Percentiles rank a stretch among this genome's conserved stretches.
These are phyloP conservation scores for Ambispora gerdemannii DNA, from an alignment of 192 early-diverging fungal species.

Conservation along the genomic window DNA sequence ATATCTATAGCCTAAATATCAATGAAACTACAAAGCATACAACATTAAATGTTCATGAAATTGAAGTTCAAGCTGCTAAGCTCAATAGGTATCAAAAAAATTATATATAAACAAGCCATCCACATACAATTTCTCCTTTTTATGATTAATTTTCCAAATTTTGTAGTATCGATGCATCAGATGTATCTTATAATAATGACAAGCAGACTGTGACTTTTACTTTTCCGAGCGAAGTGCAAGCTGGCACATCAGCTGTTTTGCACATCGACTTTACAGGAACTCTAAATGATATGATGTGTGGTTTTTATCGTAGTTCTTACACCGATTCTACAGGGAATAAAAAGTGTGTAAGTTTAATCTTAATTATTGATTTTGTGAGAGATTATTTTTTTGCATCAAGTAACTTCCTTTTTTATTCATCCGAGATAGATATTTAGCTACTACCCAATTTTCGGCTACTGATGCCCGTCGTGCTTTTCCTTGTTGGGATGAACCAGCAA, in stretches of 20 bases:
- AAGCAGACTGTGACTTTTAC: constrained; percentile 52
- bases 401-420: background rate
- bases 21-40: constrained; percentile 62
- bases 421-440: constrained; percentile 69
- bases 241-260: constrained; percentile 51
- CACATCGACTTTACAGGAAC: constrained; percentile 60
- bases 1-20: constrained; percentile 49
- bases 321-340: constrained; percentile 35
- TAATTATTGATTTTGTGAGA: background rate
- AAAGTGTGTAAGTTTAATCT: background rate
- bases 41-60: constrained; percentile 64
- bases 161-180: constrained; percentile 39
- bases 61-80: constrained; percentile 59
- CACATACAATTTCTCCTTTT: background rate
- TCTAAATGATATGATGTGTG: constrained; percentile 85
- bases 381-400: background rate
- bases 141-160: background rate
- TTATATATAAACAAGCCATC: too few relatives aligned
- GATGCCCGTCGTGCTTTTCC: constrained; percentile 90
- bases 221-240: constrained; percentile 56
- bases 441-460: constrained; percentile 94
- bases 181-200: constrained; percentile 45
- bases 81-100: constrained; percentile 21
- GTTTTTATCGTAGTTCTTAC: constrained; percentile 87
- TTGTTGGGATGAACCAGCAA: constrained; percentile 96